phyloP scores from a whole-genome alignment of 768 basidiomycete species.

The Amanita jacksonii region DNA sequence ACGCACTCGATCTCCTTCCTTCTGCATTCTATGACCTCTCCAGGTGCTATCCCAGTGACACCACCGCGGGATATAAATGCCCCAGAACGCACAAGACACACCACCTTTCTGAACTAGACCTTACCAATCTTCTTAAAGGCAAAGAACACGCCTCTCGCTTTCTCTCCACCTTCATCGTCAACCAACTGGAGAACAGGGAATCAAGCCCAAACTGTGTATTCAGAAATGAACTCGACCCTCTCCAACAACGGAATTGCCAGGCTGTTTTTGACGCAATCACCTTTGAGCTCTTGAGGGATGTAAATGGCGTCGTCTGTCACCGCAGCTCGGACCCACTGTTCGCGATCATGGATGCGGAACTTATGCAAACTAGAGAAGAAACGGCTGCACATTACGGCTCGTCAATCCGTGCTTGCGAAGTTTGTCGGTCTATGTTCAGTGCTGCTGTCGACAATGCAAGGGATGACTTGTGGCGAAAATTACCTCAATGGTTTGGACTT shows the following conservation, averaged over 20 bases:
- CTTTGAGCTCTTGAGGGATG: conserved; percentile 65
- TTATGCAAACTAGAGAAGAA: conserved; percentile 54
- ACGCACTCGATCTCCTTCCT: conserved; percentile 51
- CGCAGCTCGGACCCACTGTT: conserved; percentile 64
- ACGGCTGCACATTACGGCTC: conserved; percentile 31
- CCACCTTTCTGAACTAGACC: conserved; percentile 40
- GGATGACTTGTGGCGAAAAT: conserved; percentile 53
- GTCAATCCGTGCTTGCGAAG: conserved; percentile 52
- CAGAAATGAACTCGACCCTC: conserved; percentile 34
- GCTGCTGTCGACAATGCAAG: conserved; percentile 48
- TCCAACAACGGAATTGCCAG: conserved; percentile 48
- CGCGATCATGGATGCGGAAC: conserved; percentile 55
- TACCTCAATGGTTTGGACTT: conserved; percentile 61
- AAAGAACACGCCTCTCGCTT: conserved; percentile 66
- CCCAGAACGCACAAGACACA: conserved; percentile 25
- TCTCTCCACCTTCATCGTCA: conserved; percentile 69
- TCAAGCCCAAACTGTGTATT: conserved; percentile 40
- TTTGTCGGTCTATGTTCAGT: conserved; percentile 53
- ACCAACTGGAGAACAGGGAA: conserved; percentile 58
- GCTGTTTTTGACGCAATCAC: conserved; percentile 66
- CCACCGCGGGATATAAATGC: conserved; percentile 40
- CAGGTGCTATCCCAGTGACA: conserved; percentile 53
- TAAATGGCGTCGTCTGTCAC: conserved; percentile 57
- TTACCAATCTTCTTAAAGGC: conserved; percentile 53
- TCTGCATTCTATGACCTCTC: conserved; percentile 78